Evolutionary conservation across 805 yeast species (phyloP).

Genomic region (Schizosaccharomyces cryophilus): DNA sequence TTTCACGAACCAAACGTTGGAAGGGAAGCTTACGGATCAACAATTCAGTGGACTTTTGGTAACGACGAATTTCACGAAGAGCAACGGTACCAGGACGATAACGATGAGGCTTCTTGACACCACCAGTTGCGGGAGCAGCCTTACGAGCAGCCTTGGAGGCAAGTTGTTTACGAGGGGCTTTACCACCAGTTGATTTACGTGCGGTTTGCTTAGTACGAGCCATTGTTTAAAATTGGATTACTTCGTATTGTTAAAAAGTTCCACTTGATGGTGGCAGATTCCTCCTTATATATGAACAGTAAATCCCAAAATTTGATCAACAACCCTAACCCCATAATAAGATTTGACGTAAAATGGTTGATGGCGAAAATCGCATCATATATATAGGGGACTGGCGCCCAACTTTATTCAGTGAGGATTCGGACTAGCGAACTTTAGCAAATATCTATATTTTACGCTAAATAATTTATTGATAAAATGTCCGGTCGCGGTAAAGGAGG

Average conservation of each 20-base stretch:
- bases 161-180: conserved; percentile 78
- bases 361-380: background rate
- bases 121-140: conserved; percentile 63
- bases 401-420: background rate
- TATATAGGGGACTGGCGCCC: background rate
- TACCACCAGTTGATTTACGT: conserved; percentile 78
- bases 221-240: conserved; percentile 11
- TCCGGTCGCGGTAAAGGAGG: conserved; percentile 6
- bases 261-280: background rate
- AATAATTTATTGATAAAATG: background rate
- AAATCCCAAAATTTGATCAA: background rate
- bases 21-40: conserved; percentile 72
- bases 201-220: conserved; percentile 80
- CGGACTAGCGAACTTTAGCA: no score
- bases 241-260: no score
- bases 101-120: conserved; percentile 84
- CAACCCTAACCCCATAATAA: conserved; percentile 1
- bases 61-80: conserved; percentile 75
- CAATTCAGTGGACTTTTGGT: conserved; percentile 71
- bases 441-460: no score
- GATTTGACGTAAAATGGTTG: background rate
- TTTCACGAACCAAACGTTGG: conserved; percentile 78
- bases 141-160: conserved; percentile 81
- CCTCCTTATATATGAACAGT: background rate
- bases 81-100: conserved; percentile 91